Base-by-base conservation (phyloP, 192 early-diverging fungal genomes). In the Coemansia pectinata region DNA sequence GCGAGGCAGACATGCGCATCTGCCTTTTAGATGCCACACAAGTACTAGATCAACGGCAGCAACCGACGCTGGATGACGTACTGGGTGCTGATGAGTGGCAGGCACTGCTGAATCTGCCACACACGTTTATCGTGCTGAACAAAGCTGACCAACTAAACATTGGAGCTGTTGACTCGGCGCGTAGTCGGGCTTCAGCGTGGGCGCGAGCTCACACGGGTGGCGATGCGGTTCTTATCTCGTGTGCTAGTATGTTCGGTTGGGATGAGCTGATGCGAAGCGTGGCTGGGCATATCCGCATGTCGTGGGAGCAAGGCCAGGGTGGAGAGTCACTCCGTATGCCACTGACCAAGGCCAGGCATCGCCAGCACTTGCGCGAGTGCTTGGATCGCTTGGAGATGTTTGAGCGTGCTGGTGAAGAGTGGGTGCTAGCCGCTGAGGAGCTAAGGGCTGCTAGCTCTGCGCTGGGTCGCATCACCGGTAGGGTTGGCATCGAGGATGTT, bases 381-480 rank as follows among this genome's bases (percentile, higher is more conserved):
- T 11, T 89, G 23, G 65, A 65, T 4, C 73, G 72, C 39, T 66
- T 91, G 5, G 74, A 85, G 1, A 68, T 65, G 27, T 88, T 86
- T 69, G 69, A 48, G 19, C 65, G 29, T 4, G 67, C 64, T 11
- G 72, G 70, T 11, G 74, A 86, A 14, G 17, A 36, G 34, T 61
- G 36, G n/a, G 91, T 94, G 19, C 73, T 94, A 47, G 87, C 84
- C 1, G 92, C 92, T 21, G 92, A 91, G 72, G 92, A 93, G 69
- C 81, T 91, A 60, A 81, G 91, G 7, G 74, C 81, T 34, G 91
- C 89, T 5, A 36, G 86, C 5, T 77, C 87, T 21, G 83, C 87
- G 4, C 40, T 92, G 39, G 90, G 91, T 5, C 78, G 85, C 67
- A 92, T 94, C 70, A 94, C 92, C 5, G 90, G 92, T 27, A 69